phyloP scores from a whole-genome alignment of 345 rosid species.

The Salix udensis region DNA sequence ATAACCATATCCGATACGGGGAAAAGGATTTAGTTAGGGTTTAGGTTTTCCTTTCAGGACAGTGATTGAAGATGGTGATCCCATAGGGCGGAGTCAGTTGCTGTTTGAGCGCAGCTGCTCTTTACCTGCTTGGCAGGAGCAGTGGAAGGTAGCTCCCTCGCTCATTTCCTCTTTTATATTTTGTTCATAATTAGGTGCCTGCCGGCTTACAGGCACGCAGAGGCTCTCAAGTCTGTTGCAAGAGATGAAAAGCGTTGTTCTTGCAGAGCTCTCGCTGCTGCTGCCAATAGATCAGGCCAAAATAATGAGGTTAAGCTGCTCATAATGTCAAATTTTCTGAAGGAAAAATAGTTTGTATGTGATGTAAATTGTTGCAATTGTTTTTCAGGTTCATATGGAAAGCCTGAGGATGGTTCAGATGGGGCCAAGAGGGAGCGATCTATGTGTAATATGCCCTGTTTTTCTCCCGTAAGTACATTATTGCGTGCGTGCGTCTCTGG shows the following conservation, averaged over 20 bases:
- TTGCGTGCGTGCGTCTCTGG: neutral
- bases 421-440: slow-evolving; percentile 58
- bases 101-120: slow-evolving; percentile 87
- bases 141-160: slow-evolving; percentile 59
- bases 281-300: slow-evolving; percentile 60
- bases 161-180: neutral
- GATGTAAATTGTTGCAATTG: slow-evolving; percentile 7
- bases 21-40: neutral
- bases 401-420: slow-evolving; percentile 45
- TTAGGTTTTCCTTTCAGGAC: neutral
- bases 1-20: neutral
- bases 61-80: slow-evolving; percentile 37
- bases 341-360: neutral
- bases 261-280: slow-evolving; percentile 90
- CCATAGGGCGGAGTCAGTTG: slow-evolving; percentile 91
- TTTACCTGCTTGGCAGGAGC: slow-evolving; percentile 84
- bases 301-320: slow-evolving; percentile 53
- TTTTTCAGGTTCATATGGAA: slow-evolving; percentile 46
- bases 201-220: slow-evolving; percentile 58
- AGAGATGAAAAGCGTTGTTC: slow-evolving; percentile 21
- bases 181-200: neutral
- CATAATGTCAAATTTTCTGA: neutral
- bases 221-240: slow-evolving; percentile 66
- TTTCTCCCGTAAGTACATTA: slow-evolving; percentile 48
- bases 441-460: slow-evolving; percentile 94